These are phyloP conservation scores for Silene conica DNA, from an alignment of 148 eudicot genomes.

Conservation along the genomic window DNA sequence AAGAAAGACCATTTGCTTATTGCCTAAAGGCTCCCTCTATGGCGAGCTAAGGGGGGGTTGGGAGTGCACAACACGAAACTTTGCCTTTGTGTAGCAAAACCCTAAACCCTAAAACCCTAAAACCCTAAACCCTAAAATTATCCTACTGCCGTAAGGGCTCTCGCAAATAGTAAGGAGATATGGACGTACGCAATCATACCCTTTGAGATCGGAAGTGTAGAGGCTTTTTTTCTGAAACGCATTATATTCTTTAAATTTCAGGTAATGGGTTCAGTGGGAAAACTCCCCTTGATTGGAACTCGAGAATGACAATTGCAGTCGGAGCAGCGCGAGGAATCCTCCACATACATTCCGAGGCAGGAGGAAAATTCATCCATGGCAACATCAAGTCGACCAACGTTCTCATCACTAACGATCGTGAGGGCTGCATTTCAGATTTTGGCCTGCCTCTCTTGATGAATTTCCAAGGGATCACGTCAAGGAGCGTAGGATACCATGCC, in stretches of 20 bases:
- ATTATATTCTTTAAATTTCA: slow-evolving; percentile 22
- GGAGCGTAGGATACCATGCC: slow-evolving; percentile 69
- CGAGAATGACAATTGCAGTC: slow-evolving; percentile 59
- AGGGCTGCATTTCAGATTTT: slow-evolving; percentile 59
- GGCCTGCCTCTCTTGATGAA: slow-evolving; percentile 60
- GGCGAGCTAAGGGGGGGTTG: not conserved
- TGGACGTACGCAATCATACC: not conserved
- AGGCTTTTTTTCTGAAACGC: not conserved
- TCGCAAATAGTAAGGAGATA: not conserved
- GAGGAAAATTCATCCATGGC: slow-evolving; percentile 66
- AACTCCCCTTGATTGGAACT: slow-evolving; percentile 66
- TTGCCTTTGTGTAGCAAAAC: not conserved
- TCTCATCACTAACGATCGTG: slow-evolving; percentile 56
- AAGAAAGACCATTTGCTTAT: too few species aligned
- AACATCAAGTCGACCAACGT: slow-evolving; percentile 85
- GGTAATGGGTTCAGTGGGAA: slow-evolving; percentile 59
- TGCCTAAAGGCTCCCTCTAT: too few species aligned
- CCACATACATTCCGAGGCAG: slow-evolving; percentile 70
- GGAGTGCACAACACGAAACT: not conserved
- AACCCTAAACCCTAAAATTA: too few species aligned
- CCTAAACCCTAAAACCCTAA: too few species aligned
- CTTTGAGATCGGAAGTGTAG: not conserved
- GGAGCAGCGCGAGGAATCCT: slow-evolving; percentile 73
- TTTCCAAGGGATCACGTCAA: slow-evolving; percentile 32
- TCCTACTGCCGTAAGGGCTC: not conserved